A percentile compares a stretch with the other conserved stretches of the same genome.
Conservation (phyloP, 495 filamentous ascomycete genomes). For the Rostrohypoxylon terebratum region DNA sequence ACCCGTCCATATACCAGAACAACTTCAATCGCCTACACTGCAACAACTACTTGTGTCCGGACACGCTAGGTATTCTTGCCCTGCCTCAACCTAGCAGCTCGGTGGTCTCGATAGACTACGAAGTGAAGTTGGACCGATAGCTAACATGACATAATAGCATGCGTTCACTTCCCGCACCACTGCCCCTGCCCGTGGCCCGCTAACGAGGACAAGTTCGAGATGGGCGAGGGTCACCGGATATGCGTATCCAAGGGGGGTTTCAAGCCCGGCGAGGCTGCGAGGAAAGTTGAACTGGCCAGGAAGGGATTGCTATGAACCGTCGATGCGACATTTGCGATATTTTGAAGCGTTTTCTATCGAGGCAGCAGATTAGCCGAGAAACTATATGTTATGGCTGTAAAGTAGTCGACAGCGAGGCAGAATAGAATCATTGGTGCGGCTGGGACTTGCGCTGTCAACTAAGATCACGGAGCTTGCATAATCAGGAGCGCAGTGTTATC, state of each 20-base stretch:
- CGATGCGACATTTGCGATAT: not conserved
- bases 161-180: constrained; percentile 93
- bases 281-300: constrained; percentile 83
- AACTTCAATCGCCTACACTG: constrained; percentile 78
- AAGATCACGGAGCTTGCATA: no score
- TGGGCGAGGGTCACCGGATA: constrained; percentile 81
- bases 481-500: no score
- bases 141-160: constrained; percentile 60
- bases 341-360: constrained; percentile 9
- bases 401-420: not conserved
- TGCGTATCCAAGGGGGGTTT: constrained; percentile 88
- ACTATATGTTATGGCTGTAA: not conserved
- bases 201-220: constrained; percentile 88
- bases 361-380: no score
- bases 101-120: not conserved
- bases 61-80: constrained; percentile 69
- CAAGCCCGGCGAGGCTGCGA: constrained; percentile 75
- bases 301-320: constrained; percentile 79
- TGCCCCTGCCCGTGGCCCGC: constrained; percentile 87
- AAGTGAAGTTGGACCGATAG: not conserved
- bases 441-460: not conserved
- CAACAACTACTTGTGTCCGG: constrained; percentile 91
- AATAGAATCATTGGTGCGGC: not conserved
- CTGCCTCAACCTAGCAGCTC: not conserved
- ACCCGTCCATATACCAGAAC: constrained; percentile 79